Evolutionary conservation across 306 rosid genomes (phyloP).

Genomic region (Cucurbita pepo): DNA sequence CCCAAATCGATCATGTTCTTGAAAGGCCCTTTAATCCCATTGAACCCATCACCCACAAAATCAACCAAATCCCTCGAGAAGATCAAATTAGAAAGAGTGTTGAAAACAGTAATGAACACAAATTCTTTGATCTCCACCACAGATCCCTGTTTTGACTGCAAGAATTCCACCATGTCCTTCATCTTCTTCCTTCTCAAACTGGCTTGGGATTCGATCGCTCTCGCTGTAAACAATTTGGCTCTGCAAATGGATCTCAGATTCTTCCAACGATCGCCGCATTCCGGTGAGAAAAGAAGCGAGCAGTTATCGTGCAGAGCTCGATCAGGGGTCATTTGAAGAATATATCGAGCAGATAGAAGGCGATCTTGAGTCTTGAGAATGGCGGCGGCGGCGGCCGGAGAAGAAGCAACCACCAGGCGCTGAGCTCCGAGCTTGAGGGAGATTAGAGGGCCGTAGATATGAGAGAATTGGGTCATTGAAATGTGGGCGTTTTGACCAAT

Average conservation of each 20-base stretch:
- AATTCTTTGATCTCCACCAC: background rate
- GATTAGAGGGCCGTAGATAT: constrained; percentile 1
- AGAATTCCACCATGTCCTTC: background rate
- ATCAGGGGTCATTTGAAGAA: background rate
- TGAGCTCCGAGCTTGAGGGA: constrained; percentile 1
- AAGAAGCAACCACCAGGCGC: background rate
- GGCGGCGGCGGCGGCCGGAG: background rate
- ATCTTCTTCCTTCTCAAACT: background rate
- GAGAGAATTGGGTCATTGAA: background rate
- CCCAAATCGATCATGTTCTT: background rate
- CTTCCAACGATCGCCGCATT: background rate
- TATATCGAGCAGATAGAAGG: background rate
- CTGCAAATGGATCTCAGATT: background rate
- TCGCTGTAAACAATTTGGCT: background rate
- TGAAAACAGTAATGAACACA: background rate
- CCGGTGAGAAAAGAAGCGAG: background rate
- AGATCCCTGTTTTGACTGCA: background rate
- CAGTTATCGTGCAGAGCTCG: background rate
- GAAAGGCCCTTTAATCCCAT: background rate
- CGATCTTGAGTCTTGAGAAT: constrained; percentile 6
- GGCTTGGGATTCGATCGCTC: background rate
- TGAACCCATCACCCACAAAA: background rate
- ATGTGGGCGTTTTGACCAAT: background rate
- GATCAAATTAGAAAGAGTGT: background rate
- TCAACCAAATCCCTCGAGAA: background rate